These are phyloP conservation scores for Sporothrix brunneoviolacea DNA, from an alignment of 2,329 filamentous ascomycete genomes.

Conservation along the genomic window DNA sequence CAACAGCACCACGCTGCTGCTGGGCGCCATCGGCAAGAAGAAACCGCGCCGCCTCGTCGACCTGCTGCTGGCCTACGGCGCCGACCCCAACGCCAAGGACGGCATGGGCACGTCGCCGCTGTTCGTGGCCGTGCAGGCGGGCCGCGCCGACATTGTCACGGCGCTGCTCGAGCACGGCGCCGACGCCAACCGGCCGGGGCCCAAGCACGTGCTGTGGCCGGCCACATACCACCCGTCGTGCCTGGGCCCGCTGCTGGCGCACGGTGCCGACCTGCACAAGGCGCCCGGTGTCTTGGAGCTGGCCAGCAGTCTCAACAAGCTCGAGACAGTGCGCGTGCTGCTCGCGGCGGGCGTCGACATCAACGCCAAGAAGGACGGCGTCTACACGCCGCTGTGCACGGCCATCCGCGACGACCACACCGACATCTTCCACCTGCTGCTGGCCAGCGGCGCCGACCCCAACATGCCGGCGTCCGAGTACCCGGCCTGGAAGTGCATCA, in stretches of 20 bases:
- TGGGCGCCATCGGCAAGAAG: slow-evolving; percentile 53
- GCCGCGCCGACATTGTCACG: slow-evolving; percentile 50
- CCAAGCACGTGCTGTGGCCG: slow-evolving; percentile 64
- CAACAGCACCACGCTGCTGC: slow-evolving; percentile 55
- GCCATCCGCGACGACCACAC: slow-evolving; percentile 21
- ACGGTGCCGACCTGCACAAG: slow-evolving; percentile 55
- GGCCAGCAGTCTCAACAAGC: slow-evolving; percentile 55
- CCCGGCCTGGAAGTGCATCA: slow-evolving; percentile 23
- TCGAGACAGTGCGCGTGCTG: slow-evolving; percentile 49
- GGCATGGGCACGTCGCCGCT: slow-evolving; percentile 56
- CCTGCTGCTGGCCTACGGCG: slow-evolving; percentile 53
- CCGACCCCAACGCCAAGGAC: slow-evolving; percentile 53
- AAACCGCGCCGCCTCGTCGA: slow-evolving; percentile 49
- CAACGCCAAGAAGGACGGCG: slow-evolving; percentile 24
- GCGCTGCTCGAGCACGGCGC: slow-evolving; percentile 49
- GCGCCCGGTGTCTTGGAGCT: slow-evolving; percentile 58
- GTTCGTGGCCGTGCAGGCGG: slow-evolving; percentile 53
- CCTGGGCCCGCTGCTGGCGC: slow-evolving; percentile 50
- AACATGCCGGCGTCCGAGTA: slow-evolving; percentile 30
- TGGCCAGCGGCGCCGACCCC: slow-evolving; percentile 31
- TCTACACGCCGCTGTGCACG: slow-evolving; percentile 24
- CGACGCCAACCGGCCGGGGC: slow-evolving; percentile 61
- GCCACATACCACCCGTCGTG: slow-evolving; percentile 52
- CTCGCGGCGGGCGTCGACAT: slow-evolving; percentile 22
- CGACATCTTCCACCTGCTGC: slow-evolving; percentile 26